Base-by-base conservation (phyloP, 2,329 filamentous ascomycete genomes). In the Alternaria solani region DNA sequence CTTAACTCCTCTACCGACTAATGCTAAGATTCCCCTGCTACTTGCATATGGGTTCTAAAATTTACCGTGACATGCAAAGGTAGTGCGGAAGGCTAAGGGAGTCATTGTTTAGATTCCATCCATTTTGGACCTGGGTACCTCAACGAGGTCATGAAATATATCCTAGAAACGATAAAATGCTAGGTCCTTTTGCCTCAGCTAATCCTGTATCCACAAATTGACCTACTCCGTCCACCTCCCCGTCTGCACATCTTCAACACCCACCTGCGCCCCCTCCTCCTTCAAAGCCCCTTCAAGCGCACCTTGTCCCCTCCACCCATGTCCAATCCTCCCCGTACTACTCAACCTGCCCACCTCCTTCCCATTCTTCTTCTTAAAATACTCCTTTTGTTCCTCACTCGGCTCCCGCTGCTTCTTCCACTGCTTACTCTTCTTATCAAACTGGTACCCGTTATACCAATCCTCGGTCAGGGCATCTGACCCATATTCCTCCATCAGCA, bases 401-500 rank as follows among this genome's bases (percentile, higher is more conserved):
- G 43, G 38, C 32, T 16, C 18, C 2, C 4, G 16, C 49, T 32
- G 26, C 1, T 23, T 44, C 23, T 64, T 62, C 76, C 76, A 79
- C 60, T 69, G 61, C 56, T 61, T 60, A 14, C 14, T 71, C 46
- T 73, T 65, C 25, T 63, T 49, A 57, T 82, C 76, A 53, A 82
- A 84, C 7, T 63, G 57, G 58, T 82, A 81, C n/a, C 76, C 70
- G 39, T 83, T 76, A 54, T 81, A 86, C 41, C 74, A 75, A 7
- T 79, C 81, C 36, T 81, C 75, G 3, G 81, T 83, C 60, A 88
- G 67, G 3, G 83, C 77, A 7, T 80, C 75, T 6, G 79, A 61
- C 1, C 86, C 84, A 62, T 88, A 88, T 69, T 88, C 86, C 49
- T 85, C 81, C 3, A 79, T 73, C 44, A 88, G 77, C 26, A 89